Evolutionary conservation across 768 basidiomycete species (phyloP), one percentile per base, ranked within the genome.

Genomic region (Leccinellum albellum): DNA sequence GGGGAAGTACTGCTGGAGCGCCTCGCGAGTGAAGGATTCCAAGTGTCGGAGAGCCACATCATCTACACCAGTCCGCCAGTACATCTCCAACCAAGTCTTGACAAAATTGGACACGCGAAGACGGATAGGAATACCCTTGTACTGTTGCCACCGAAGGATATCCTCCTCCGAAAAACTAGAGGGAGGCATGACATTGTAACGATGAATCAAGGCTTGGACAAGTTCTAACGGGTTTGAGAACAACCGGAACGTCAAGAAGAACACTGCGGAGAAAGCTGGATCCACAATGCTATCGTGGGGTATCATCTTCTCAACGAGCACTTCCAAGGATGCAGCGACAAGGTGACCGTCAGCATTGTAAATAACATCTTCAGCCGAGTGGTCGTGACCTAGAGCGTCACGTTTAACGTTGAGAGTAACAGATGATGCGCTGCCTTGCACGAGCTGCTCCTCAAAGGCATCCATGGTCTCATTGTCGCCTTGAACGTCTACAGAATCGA

Each of bases 241-340:
- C 54, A 98, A 75, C 29, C 96, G 85, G 79, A 98, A 99, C 0
- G 95, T 98, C 65, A 95, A 79, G 79, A 95, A 95, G 77, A 99
- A 98, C 29, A 94, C 88, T 5, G 87, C 83, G 14, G 88, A 82
- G 70, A 98, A 95, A 0, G 86, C 84, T 17, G 89, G 78, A 66
- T 98, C 95, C 54, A 94, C 92, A 45, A 94, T 82, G 56, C 86
- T 87, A 67, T 94, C 93, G 67, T 97, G 92, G 5, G 95, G 94
- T 20, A 96, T 96, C 87, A 98, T 89, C 75, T 93, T 94, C 75
- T 96, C 94, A n/a, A 98, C 88, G 44, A 99, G 78, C 1, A 88
- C 94, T 17, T 81, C 80, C 59, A 99, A 77, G 4, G 93, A 94
- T 2, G 94, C 97, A 23, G 94, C 95, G 10, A 94, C 89, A 20